Evolutionary conservation across 116 monocot species (phyloP).

Genomic region (Trichopus zeylanicus): DNA sequence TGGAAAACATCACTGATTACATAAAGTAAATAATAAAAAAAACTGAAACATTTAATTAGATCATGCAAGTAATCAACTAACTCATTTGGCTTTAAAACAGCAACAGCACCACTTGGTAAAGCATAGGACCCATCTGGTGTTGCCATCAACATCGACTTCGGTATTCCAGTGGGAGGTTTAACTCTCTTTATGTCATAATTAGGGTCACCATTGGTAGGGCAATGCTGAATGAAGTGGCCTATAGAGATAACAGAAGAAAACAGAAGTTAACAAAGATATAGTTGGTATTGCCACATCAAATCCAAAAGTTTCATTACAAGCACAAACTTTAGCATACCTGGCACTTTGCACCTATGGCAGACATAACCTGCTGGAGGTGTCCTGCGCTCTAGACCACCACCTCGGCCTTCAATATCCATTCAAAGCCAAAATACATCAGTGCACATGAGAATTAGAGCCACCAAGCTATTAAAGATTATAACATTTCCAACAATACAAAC

Average conservation of each 20-base stretch:
- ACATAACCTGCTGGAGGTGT: constrained; percentile 89
- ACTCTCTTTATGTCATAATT: constrained; percentile 67
- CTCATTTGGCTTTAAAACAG: constrained; percentile 95
- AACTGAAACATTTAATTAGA: too few species aligned
- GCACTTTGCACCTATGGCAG: constrained; percentile 95
- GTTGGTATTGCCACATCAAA: not conserved
- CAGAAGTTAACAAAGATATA: not conserved
- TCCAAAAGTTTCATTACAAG: not conserved
- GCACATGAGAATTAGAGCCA: constrained; percentile 1
- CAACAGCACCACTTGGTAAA: constrained; percentile 92
- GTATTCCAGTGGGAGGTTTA: constrained; percentile 94
- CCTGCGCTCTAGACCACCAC: constrained; percentile 54
- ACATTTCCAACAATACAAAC: not conserved
- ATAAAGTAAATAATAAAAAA: too few species aligned
- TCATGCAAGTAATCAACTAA: constrained; percentile 23
- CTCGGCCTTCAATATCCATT: constrained; percentile 24
- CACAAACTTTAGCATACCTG: constrained; percentile 38
- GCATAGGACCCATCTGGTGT: constrained; percentile 96
- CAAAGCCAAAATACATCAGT: not conserved
- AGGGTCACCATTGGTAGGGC: constrained; percentile 96
- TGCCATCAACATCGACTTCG: constrained; percentile 90
- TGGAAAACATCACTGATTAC: not conserved
- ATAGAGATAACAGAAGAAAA: not conserved
- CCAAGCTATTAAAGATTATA: not conserved
- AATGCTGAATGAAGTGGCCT: constrained; percentile 99